These are phyloP conservation scores for Stachybotrys chlorohalonatus DNA, from an alignment of 2,329 filamentous ascomycete genomes.

Conservation along the genomic window DNA sequence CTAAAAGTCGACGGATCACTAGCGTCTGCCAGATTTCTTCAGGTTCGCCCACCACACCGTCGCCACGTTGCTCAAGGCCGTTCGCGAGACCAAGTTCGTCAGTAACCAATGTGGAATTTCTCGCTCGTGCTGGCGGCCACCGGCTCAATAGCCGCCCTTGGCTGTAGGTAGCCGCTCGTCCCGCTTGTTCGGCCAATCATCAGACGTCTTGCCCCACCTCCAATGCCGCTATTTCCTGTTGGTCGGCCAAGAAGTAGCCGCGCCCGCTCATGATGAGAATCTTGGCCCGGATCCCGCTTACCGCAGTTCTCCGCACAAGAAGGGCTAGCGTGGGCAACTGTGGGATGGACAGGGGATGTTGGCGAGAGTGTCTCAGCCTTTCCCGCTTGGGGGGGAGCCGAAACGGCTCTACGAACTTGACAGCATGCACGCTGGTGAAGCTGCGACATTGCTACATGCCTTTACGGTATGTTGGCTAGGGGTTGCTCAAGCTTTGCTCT, in stretches of 20 bases:
- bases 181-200: neutral
- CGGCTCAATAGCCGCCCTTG: neutral
- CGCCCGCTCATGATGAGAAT: neutral
- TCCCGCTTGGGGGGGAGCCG: neutral
- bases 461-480: too few species aligned
- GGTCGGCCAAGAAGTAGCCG: neutral
- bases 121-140: neutral
- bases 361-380: neutral
- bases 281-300: neutral
- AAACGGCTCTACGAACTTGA: too few species aligned
- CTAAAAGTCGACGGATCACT: neutral
- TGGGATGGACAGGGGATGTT: neutral
- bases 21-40: neutral
- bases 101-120: too few species aligned
- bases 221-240: neutral
- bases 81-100: neutral
- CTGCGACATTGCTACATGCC: too few species aligned
- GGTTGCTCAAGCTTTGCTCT: too few species aligned
- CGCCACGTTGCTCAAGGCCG: neutral
- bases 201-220: neutral
- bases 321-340: neutral
- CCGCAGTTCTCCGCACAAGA: neutral
- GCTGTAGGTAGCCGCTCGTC: neutral
- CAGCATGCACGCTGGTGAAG: too few species aligned
- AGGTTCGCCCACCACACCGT: neutral